Conservation (phyloP, 371 early-diverging fungal species). For the Nematocida ausubeli region DNA sequence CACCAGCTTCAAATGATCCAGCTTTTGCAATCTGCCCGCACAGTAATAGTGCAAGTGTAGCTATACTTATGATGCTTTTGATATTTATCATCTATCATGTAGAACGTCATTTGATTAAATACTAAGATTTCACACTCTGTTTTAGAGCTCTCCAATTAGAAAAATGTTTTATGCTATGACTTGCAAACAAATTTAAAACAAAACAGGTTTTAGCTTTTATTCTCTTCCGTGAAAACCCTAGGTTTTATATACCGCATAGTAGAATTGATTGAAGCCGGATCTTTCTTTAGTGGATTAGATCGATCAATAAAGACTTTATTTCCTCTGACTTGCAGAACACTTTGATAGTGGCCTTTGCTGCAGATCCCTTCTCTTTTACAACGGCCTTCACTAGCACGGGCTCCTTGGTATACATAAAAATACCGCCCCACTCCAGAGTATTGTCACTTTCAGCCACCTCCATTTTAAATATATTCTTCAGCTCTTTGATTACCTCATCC, state of each 20-base stretch:
- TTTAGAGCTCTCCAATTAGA: background rate
- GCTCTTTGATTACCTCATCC: slow-evolving; percentile 25
- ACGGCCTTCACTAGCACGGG: slow-evolving; percentile 12
- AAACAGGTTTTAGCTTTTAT: slow-evolving; percentile 10
- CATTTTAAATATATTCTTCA: slow-evolving; percentile 43
- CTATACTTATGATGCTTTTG: background rate
- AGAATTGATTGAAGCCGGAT: too few species aligned
- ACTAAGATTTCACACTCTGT: slow-evolving; percentile 2
- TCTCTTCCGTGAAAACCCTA: too few species aligned
- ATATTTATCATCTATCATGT: background rate
- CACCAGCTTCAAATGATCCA: too few species aligned
- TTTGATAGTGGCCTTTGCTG: background rate
- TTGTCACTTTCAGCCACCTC: slow-evolving; percentile 6
- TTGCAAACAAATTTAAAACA: background rate
- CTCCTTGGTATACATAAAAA: slow-evolving; percentile 30
- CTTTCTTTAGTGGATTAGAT: slow-evolving; percentile 7
- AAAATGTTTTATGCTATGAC: background rate
- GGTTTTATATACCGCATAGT: too few species aligned
- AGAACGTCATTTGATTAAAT: background rate
- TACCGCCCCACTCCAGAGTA: slow-evolving; percentile 19
- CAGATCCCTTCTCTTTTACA: slow-evolving; percentile 18
- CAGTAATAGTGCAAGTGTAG: background rate
- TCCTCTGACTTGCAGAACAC: slow-evolving; percentile 25
- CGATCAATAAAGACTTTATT: background rate
- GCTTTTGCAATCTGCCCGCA: background rate